Base-by-base conservation (phyloP, 805 yeast species). In the Metschnikowia santaceciliae region DNA sequence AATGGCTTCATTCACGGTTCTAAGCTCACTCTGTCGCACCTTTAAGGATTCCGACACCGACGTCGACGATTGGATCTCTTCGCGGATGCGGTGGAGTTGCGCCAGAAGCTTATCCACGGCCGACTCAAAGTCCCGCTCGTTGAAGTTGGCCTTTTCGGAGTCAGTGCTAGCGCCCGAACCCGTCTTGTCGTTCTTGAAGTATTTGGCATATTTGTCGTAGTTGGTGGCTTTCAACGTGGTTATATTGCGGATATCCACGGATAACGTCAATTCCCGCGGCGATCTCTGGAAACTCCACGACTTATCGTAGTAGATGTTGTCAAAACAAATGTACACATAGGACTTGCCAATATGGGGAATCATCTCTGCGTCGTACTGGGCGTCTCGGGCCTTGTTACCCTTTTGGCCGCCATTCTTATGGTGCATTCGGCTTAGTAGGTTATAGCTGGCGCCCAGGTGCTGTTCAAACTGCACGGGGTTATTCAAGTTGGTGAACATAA, bases 281-380 rank as follows among this genome's bases (percentile, higher is more conserved):
- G 53, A 52, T 5, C 75, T 72, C 15, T 60, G 58, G 54, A 71
- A 74, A 17, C 75, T 68, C 77, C 77, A 74, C 7, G 75, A 70
- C 53, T 69, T 67, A 56, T 74, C 78, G 40, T 55, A 59, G 59
- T 67, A 74, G 32, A 72, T 47, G 54, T 74, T 74, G 58, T 74
- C 77, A 59, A 74, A 74, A 54, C 78, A 74, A 15, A 74, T 61
- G 54, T 70, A 63, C 17, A 74, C 63, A 36, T 61, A 57, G 7
- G 69, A 67, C 47, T 61, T 62, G 4, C 67, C 70, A 23, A 58
- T 51, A 42, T 58, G 54, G 20, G 59, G 53, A 36, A 58, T 54
- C 42, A 64, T 46, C 4, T 49, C 47, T 2, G 61, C 48, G 20
- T 62, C 59, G 13, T 54, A 45, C 17, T 51, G 41, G 14, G 55